These are phyloP conservation scores for Paramecium biaurelia DNA, from an alignment of 73 alveolate genomes.

Conservation along the genomic window DNA sequence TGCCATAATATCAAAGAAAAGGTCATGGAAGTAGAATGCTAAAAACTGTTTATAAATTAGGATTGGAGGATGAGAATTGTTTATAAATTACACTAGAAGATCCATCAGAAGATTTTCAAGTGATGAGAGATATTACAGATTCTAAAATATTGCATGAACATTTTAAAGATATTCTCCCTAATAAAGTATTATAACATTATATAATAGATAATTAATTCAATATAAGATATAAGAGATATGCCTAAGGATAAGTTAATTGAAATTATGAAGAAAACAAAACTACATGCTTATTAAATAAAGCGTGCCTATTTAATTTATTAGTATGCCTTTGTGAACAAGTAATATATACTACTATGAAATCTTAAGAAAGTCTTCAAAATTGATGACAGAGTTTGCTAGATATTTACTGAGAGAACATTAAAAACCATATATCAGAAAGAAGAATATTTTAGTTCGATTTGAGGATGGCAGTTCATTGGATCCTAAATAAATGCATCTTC, in stretches of 20 bases:
- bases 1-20: neutral
- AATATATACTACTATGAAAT: neutral
- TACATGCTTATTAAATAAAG: neutral
- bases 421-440: neutral
- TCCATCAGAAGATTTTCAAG: conserved; percentile 55
- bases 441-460: conserved; percentile 11
- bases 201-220: neutral
- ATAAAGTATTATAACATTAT: neutral
- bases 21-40: conserved; percentile 33
- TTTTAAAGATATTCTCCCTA: neutral
- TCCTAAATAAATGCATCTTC: neutral
- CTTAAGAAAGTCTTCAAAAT: neutral
- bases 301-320: neutral
- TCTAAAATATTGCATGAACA: neutral
- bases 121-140: conserved; percentile 44
- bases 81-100: conserved; percentile 28
- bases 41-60: neutral
- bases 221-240: neutral
- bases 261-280: neutral
- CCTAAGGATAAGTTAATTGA: neutral
- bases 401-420: neutral
- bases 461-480: neutral
- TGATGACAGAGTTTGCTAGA: neutral
- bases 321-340: neutral
- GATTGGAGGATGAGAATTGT: neutral